Evolutionary conservation across 495 filamentous ascomycete species (phyloP), one percentile per base, ranked within the genome.

Genomic region (Talaromyces trachyspermus): DNA sequence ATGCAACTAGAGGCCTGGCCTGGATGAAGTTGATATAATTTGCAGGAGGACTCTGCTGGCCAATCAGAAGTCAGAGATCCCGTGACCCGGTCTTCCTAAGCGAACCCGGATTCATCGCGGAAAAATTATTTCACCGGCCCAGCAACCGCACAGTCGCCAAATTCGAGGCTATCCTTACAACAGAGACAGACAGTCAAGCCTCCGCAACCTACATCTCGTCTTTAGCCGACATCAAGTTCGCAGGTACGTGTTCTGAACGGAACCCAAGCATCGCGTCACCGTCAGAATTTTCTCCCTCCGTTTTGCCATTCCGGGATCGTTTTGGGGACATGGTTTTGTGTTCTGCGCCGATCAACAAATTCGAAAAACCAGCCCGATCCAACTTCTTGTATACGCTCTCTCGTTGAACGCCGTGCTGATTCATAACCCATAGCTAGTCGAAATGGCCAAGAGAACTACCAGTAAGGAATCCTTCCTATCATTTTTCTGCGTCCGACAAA

Each of bases 381-480:
- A 37, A 25, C 26, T 12, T 19, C 20, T 8, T n/a, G 19, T 11
- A 15, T 38, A 12, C n/a, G n/a, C n/a, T 36, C 40, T 8, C 29
- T 40, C 25, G 14, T 15, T 38, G 12, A 40, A 20, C 46, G 32
- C 14, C 9, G 15, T 40, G 18, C 35, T 49, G 24, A 40, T 32
- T 39, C 20, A 5, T 29, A 24, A 9, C 19, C 15, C 22, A 26
- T 17, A 42, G 38, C 46, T 49, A 40, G 36, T 40, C 46, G 17
- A 26, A 29, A 49, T 42, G 46, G 38, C 38, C 38, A 42, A 49
- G 38, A 42, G 46, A 42, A 49, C 44, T 49, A 49, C 35, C 46
- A 49, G 36, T 49, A 49, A 40, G 38, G 14, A 30, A 14, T 14
- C 23, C 46, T 19, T 46, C 27, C 10, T 22, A 24, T n/a, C 24